Base-by-base conservation (phyloP, 1,284 basidiomycete species). In the Apiotrichum laibachii region DNA sequence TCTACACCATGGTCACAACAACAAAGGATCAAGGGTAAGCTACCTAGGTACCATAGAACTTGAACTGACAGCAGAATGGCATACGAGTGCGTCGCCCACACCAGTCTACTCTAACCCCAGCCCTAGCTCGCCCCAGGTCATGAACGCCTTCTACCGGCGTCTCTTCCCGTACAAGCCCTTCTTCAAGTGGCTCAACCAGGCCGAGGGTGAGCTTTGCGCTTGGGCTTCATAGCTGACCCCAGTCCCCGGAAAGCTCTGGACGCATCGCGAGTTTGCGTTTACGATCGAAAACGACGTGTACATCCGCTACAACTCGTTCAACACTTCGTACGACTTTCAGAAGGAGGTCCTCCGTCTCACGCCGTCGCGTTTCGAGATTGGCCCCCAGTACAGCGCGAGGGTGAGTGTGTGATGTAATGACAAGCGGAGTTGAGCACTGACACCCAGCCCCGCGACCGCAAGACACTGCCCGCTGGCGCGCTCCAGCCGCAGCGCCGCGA, bases 201-300 rank as follows among this genome's bases (percentile, higher is more conserved):
- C 89, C 61, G 88, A 90, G 62, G 80, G 82, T 64, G 56, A 64
- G 77, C 47, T 46, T 0, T 15, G 39, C 34, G 11, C 1, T 10
- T 47, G 10, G 21, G 42, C 37, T 26, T 46, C n/a, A 16, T 15
- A 8, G 45, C 52, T 42, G 6, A 56, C 31, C 21, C 0, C 66
- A 82, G 81, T 78, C 31, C 82, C 82, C 1, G 72, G 77, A 6
- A 85, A 85, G 63, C 84, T 90, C 55, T 95, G 90, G 79, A 89
- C 90, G 8, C 85, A 98, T 72, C 88, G 95, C 72, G 95, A 99
- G 77, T 96, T 99, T 75, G 89, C 95, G n/a, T 95, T 97, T 74
- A 97, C 94, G 2, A 85, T 99, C 16, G 84, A 85, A 55, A 89
- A 89, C 60, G 94, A 98, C 67, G 87, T 91, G 6, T 98, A 99